Evolutionary conservation across 331 rosid genomes (phyloP).

Genomic region (Stylosanthes scabra): DNA sequence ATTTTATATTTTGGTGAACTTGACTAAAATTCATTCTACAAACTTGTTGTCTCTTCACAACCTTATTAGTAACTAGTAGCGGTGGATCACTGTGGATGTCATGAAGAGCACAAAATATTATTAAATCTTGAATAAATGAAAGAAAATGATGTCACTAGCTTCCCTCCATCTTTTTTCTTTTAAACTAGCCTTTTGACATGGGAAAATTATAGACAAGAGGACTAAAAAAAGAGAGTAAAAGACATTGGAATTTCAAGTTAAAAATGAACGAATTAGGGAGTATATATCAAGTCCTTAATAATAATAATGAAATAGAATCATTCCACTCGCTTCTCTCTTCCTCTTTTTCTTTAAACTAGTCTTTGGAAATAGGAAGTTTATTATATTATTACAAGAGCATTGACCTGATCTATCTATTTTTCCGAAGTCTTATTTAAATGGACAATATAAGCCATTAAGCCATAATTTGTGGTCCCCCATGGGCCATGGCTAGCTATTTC

Average conservation of each 20-base stretch:
- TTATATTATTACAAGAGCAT: conserved; percentile 10
- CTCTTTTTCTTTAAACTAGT: background rate
- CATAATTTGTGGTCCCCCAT: conserved; percentile 35
- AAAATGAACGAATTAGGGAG: too few relatives aligned
- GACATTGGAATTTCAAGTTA: too few relatives aligned
- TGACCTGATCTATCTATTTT: conserved; percentile 4
- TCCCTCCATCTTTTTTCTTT: background rate
- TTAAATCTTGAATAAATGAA: background rate
- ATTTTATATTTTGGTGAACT: conserved; percentile 21
- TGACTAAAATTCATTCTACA: background rate
- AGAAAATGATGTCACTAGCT: conserved; percentile 22
- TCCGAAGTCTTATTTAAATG: conserved; percentile 24
- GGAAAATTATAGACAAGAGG: background rate
- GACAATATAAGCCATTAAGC: conserved; percentile 11
- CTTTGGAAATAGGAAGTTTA: conserved; percentile 22
- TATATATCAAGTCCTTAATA: background rate
- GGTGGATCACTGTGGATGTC: conserved; percentile 9
- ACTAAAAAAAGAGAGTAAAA: too few relatives aligned
- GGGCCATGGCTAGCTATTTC: conserved; percentile 10
- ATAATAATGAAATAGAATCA: background rate
- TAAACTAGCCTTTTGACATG: conserved; percentile 12
- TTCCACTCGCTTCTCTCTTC: background rate
- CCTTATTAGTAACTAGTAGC: too few relatives aligned
- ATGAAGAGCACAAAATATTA: conserved; percentile 8
- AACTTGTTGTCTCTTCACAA: background rate